Evolutionary conservation across 2,329 filamentous ascomycete genomes (phyloP).

Genomic region (Ilyonectria destructans): DNA sequence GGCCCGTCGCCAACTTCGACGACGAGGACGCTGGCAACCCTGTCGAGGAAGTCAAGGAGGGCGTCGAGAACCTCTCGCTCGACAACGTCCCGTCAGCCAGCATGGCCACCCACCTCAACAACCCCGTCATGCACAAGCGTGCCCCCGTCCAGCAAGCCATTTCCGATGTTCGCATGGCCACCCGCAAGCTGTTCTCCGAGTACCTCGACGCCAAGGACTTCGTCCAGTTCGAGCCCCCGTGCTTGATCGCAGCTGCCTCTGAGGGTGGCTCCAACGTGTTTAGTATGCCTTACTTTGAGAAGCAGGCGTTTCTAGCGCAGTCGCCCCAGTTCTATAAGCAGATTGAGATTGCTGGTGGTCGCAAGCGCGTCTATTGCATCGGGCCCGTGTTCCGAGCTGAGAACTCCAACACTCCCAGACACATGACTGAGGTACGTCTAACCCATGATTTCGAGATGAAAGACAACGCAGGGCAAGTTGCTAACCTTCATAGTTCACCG

Average conservation of each 20-base stretch:
- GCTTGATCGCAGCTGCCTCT: slow-evolving; percentile 89
- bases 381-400: slow-evolving; percentile 90
- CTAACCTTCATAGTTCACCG: slow-evolving; percentile 74
- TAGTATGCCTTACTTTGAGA: slow-evolving; percentile 89
- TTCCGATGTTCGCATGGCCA: slow-evolving; percentile 67
- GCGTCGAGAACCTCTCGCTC: slow-evolving; percentile 59
- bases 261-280: slow-evolving; percentile 97
- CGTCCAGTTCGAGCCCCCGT: slow-evolving; percentile 89
- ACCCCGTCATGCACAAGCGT: slow-evolving; percentile 93
- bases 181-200: slow-evolving; percentile 81
- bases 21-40: slow-evolving; percentile 66
- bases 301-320: slow-evolving; percentile 85
- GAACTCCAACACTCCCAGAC: slow-evolving; percentile 86
- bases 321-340: slow-evolving; percentile 92
- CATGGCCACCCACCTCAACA: slow-evolving; percentile 89
- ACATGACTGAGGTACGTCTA: slow-evolving; percentile 80
- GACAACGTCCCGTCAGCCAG: slow-evolving; percentile 78
- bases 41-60: slow-evolving; percentile 63
- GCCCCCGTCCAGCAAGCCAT: slow-evolving; percentile 93
- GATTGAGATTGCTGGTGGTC: slow-evolving; percentile 84
- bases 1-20: slow-evolving; percentile 71
- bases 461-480: neutral
- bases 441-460: slow-evolving; percentile 1
- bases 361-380: slow-evolving; percentile 84
- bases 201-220: slow-evolving; percentile 85